Base-by-base conservation (phyloP, 2,329 filamentous ascomycete genomes). In the Diplodia seriata region DNA sequence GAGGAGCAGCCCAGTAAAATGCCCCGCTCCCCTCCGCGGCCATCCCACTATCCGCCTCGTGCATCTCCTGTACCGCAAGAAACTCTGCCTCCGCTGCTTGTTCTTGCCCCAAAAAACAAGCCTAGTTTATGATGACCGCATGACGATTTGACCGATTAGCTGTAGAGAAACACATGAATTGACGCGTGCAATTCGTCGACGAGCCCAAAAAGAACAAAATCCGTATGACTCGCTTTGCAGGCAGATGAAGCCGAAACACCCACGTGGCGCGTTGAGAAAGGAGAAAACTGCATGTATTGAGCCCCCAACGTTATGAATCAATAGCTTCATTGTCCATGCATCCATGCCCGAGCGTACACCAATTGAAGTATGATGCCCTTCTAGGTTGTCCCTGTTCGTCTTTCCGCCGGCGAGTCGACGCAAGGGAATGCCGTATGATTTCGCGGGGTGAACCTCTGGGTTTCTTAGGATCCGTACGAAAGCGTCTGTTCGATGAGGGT, bases 211-310 rank as follows among this genome's bases (percentile, higher is more conserved):
- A 62, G 51, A 47, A 49, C 40, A 63, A 62, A 53, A 63, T 63
- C 59, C 59, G 59, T 38, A 63, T 63, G 59, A 51, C 59, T 63
- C 59, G 59, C 59, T 63, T 51, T 38, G 31, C 47, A 63, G 47
- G 59, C 47, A 51, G 47, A 63, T 51, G 59, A 31, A 63, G 59
- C 59, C 59, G 59, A 63, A 63, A 63, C 59, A 63, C 59, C 59
- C 59, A 63, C 59, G 47, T 51, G 59, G 47, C 59, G 59, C 59
- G 43, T 51, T 38, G 59, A 47, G 38, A 63, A 63, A 63, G 59
- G 59, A 63, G 59, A 63, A 62, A 63, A 63, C 59, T 63, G 59
- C 59, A 63, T 63, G 59, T 63, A 63, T 63, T 63, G 59, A 63
- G 43, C 29, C 59, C 59, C 59, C 57, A 62, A 29, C 47, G 59